Conservation (phyloP, 192 early-diverging fungal species). For the Coemansia biformis region DNA sequence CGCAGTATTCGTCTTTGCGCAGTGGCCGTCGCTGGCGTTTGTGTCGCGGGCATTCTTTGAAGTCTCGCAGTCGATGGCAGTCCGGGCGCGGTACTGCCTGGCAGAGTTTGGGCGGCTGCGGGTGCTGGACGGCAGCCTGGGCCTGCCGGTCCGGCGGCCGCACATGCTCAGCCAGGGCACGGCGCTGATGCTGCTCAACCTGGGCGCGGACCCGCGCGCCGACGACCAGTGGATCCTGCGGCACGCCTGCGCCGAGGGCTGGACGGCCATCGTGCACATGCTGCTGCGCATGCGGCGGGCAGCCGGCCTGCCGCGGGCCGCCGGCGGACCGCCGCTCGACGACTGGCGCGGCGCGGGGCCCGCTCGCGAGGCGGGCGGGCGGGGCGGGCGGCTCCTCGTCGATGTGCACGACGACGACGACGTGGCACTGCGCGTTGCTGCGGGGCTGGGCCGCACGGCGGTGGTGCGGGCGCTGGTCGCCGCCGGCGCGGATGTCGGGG, state of each 20-base stretch:
- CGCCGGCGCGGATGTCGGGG: conserved; percentile 25
- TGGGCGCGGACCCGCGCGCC: conserved; percentile 44
- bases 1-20: conserved; percentile 43
- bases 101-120: conserved; percentile 33
- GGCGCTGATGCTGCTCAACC: conserved; percentile 41
- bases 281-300: conserved; percentile 16
- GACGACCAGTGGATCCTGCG: conserved; percentile 50
- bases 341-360: conserved; percentile 37
- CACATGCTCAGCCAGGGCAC: conserved; percentile 25
- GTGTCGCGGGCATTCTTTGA: conserved; percentile 31
- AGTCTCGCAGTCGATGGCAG: conserved; percentile 29
- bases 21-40: conserved; percentile 41
- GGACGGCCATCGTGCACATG: conserved; percentile 27
- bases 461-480: conserved; percentile 19
- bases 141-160: conserved; percentile 31
- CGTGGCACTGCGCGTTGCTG: conserved; percentile 32
- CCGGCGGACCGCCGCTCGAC: conserved; percentile 8
- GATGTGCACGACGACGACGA: conserved; percentile 33
- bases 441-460: conserved; percentile 16
- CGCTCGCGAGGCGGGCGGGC: no score
- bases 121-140: conserved; percentile 35
- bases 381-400: conserved; percentile 3
- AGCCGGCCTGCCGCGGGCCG: background rate
- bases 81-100: conserved; percentile 40
- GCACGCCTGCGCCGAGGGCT: conserved; percentile 31